phyloP scores from a whole-genome alignment of 805 yeast species.

The Cyberlindnera euphorbiae region DNA sequence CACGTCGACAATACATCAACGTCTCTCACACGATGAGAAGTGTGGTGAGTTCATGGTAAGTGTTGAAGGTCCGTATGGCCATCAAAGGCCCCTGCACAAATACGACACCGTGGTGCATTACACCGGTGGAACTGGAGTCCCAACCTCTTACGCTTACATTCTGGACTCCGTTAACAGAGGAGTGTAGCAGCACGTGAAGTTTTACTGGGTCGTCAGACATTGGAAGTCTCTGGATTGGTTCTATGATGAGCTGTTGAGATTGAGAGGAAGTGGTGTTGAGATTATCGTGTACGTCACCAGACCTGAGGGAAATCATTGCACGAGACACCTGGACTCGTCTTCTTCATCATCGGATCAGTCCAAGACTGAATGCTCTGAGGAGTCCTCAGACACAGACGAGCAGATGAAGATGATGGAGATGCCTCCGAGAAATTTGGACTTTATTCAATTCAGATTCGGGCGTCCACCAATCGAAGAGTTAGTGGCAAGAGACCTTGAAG shows the following conservation, averaged over 20 bases:
- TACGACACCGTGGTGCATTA: conserved; percentile 37
- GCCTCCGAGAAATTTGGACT: conserved; percentile 15
- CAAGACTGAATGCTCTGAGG: conserved; percentile 4
- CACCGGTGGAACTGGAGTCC: conserved; percentile 51
- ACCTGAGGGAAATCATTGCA: conserved; percentile 17
- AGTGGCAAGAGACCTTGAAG: conserved; percentile 33
- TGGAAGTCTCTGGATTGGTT: conserved; percentile 49
- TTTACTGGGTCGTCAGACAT: conserved; percentile 64
- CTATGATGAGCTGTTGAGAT: conserved; percentile 35
- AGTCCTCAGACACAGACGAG: conserved; percentile 1
- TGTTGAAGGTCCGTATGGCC: conserved; percentile 67
- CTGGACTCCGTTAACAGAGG: conserved; percentile 20
- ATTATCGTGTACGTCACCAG: conserved; percentile 21
- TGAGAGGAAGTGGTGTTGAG: conserved; percentile 20
- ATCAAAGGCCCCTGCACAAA: conserved; percentile 29
- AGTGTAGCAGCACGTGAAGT: conserved; percentile 33
- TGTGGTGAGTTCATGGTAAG: conserved; percentile 30
- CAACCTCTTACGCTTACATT: conserved; percentile 43
- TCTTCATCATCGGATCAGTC: conserved; percentile 7
- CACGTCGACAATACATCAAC: conserved; percentile 26
- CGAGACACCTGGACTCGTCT: conserved; percentile 4
- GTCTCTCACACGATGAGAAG: conserved; percentile 25
- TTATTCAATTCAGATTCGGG: conserved; percentile 37
- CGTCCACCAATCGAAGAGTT: conserved; percentile 41
- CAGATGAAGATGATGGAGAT: neutral